These are phyloP conservation scores for Lanzia echinophila DNA, from an alignment of 2,329 filamentous ascomycete genomes.

Conservation along the genomic window DNA sequence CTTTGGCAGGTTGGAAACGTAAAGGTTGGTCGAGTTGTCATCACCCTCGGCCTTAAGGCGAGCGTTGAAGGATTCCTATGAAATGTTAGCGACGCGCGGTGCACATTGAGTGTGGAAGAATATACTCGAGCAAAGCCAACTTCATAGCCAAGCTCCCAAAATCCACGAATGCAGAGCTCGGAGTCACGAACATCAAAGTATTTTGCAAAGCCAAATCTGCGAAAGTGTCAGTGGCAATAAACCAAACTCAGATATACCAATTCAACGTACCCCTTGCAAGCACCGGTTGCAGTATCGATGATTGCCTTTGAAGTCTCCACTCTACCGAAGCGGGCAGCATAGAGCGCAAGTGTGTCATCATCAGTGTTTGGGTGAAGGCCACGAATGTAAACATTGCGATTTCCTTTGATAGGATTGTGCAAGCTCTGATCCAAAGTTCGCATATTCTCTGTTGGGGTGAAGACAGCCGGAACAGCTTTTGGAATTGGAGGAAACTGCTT, in stretches of 20 bases:
- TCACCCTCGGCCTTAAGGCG: conserved; percentile 95
- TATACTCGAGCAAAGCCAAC: conserved; percentile 89
- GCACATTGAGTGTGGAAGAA: conserved; percentile 15
- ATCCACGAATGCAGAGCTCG: conserved; percentile 92
- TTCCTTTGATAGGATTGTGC: conserved; percentile 83
- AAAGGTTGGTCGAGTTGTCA: conserved; percentile 84
- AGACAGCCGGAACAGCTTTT: conserved; percentile 80
- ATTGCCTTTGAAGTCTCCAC: conserved; percentile 98
- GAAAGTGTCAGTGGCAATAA: conserved; percentile 3
- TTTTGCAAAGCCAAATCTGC: conserved; percentile 94
- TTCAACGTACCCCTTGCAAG: conserved; percentile 81
- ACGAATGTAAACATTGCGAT: conserved; percentile 97
- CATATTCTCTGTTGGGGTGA: conserved; percentile 75
- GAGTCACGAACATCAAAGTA: conserved; percentile 83
- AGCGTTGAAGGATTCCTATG: conserved; percentile 92
- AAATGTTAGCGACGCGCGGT: conserved; percentile 20
- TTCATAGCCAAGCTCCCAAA: conserved; percentile 91
- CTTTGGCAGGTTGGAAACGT: conserved; percentile 94
- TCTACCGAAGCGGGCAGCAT: conserved; percentile 80
- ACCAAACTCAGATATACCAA: neutral
- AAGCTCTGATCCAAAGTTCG: conserved; percentile 91
- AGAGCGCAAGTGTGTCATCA: conserved; percentile 77
- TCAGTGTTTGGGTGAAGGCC: conserved; percentile 93
- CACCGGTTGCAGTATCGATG: conserved; percentile 85
- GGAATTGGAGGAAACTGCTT: conserved; percentile 78